Evolutionary conservation across 768 basidiomycete species (phyloP).

Genomic region (Saitozyma sp.): DNA sequence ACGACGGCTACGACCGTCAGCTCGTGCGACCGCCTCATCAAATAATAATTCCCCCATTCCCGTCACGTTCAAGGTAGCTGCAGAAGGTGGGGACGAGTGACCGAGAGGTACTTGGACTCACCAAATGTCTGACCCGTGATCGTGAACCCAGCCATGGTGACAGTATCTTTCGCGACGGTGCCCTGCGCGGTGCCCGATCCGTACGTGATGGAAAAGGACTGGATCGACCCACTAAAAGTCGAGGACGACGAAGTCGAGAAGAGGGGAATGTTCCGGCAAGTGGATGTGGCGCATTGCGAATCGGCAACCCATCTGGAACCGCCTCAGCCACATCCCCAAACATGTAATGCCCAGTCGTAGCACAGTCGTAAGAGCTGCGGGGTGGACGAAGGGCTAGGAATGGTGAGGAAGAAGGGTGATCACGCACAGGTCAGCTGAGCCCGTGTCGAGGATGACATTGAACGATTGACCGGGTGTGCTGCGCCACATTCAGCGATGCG

Average conservation of each 20-base stretch:
- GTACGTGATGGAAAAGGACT: conserved; percentile 53
- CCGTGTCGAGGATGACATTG: conserved; percentile 87
- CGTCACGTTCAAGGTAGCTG: too few species aligned
- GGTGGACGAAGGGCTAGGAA: too few species aligned
- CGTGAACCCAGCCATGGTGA: conserved; percentile 86
- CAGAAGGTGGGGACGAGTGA: too few species aligned
- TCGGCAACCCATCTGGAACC: conserved; percentile 55
- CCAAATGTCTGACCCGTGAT: conserved; percentile 78
- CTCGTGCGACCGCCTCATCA: too few species aligned
- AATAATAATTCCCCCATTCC: too few species aligned
- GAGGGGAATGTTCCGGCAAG: conserved; percentile 44
- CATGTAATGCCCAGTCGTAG: too few species aligned
- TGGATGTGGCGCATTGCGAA: conserved; percentile 63
- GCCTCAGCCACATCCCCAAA: too few species aligned
- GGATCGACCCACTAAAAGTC: conserved; percentile 27
- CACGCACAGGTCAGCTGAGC: conserved; percentile 67
- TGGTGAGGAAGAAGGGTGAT: too few species aligned
- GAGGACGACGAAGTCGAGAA: conserved; percentile 41
- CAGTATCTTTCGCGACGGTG: conserved; percentile 66
- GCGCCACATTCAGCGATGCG: conserved; percentile 47
- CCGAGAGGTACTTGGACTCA: too few species aligned
- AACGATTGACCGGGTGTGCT: conserved; percentile 80
- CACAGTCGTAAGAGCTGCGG: too few species aligned
- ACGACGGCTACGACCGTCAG: conserved; percentile 53
- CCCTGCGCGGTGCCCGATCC: conserved; percentile 79